These are phyloP conservation scores for Ilyonectria mors-panacis DNA, from an alignment of 2,329 filamentous ascomycete genomes.

Conservation along the genomic window DNA sequence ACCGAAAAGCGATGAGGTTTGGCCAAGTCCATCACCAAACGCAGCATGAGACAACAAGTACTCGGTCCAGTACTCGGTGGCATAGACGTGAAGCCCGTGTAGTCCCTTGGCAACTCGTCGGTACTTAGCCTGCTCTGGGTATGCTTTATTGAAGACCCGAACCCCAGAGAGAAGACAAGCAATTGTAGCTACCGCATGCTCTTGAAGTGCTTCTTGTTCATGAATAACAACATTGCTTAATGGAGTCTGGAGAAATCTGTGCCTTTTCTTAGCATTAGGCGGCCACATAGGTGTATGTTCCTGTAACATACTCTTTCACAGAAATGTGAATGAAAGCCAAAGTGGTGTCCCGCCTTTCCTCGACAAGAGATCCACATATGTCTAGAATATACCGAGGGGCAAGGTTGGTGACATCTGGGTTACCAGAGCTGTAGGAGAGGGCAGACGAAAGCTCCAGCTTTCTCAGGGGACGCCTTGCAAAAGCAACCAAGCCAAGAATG, in stretches of 20 bases:
- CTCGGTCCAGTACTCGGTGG: constrained; percentile 34
- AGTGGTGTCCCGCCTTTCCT: constrained; percentile 26
- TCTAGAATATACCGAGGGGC: constrained; percentile 23
- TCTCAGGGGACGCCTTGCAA: constrained; percentile 24
- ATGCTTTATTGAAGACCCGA: background rate
- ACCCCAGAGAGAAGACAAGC: constrained; percentile 32
- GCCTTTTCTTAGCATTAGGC: background rate
- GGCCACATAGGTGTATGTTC: rapidly evolving
- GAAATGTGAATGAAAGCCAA: constrained; percentile 36
- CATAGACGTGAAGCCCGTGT: constrained; percentile 32
- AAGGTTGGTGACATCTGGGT: background rate
- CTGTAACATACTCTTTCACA: constrained; percentile 30
- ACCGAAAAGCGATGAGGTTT: background rate
- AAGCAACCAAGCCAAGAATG: constrained; percentile 32
- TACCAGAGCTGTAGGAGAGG: constrained; percentile 20
- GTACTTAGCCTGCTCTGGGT: background rate
- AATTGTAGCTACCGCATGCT: constrained; percentile 16
- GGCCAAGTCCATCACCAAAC: background rate
- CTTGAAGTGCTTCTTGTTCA: background rate
- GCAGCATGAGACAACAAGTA: constrained; percentile 14
- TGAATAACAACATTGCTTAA: constrained; percentile 8
- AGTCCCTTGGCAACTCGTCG: constrained; percentile 24
- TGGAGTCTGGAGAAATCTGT: constrained; percentile 26
- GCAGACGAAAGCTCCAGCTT: constrained; percentile 32
- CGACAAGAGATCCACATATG: constrained; percentile 1